A percentile compares a stretch with the other conserved stretches of the same genome.
Evolutionary conservation across 768 basidiomycete genomes (phyloP).

Genomic region (Coprinopsis marcescibilis): DNA sequence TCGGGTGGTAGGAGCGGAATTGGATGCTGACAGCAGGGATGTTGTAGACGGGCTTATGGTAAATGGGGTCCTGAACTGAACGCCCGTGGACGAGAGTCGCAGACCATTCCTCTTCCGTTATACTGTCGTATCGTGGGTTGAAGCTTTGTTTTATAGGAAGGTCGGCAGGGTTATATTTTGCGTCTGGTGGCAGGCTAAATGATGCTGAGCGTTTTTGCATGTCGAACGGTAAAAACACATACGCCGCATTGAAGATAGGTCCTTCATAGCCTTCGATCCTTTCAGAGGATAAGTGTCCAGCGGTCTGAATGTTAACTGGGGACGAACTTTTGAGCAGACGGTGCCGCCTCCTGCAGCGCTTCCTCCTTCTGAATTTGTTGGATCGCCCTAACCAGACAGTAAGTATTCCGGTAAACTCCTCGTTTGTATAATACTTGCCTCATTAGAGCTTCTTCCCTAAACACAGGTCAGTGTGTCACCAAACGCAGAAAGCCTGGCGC

Average conservation of each 20-base stretch:
- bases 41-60: conserved; percentile 56
- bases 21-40: conserved; percentile 81
- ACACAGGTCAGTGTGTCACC: neutral
- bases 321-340: neutral
- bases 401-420: neutral
- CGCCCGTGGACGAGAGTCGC: conserved; percentile 61
- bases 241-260: neutral
- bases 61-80: conserved; percentile 44
- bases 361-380: conserved; percentile 1
- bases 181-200: neutral
- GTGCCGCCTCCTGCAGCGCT: neutral
- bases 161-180: conserved; percentile 18
- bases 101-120: conserved; percentile 42
- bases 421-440: neutral
- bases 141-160: conserved; percentile 17
- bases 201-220: neutral
- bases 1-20: conserved; percentile 69
- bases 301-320: neutral
- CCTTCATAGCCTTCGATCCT: conserved; percentile 1
- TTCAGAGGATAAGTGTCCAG: neutral
- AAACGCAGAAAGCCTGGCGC: neutral
- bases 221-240: neutral
- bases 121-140: conserved; percentile 13
- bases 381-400: neutral
- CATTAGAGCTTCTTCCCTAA: conserved; percentile 7